Base-by-base conservation (phyloP, 2,329 filamentous ascomycete genomes). In the Colletotrichum viniferum region DNA sequence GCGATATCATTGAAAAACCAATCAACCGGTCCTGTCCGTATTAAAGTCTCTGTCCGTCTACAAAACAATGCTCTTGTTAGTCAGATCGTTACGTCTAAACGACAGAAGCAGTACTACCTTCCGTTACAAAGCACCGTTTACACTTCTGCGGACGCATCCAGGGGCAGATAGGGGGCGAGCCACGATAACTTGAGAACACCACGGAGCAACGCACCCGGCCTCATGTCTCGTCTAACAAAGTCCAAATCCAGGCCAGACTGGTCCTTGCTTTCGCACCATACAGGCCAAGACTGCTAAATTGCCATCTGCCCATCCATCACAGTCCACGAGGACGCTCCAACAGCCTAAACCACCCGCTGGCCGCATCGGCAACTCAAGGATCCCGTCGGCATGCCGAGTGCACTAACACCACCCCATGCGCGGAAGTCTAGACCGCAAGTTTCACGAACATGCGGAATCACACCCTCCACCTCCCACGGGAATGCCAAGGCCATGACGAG, bases 21-120 rank as follows among this genome's bases (percentile, higher is more conserved):
- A 7, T n/a, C 1, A n/a, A 48, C 8, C 10, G 4, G 9, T 4
- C 18, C 18, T 48, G 38, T 7, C 9, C 18, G 9, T 2, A 12
- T 48, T 5, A 6, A 12, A 4, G 9, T 10, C 8, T 10, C 38
- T n/a, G 38, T 4, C 3, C 18, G 9, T 48, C 0, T n/a, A 21
- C 38, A 48, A n/a, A n/a, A 10, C 18, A 14, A 7, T n/a, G 2
- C 9, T n/a, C 18, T 48, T 12, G 18, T 12, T 3, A n/a, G 10
- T 48, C 18, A 48, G 9, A 48, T n/a, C 7, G 7, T 7, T 48
- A 9, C 38, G n/a, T 3, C 38, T 21, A 5, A n/a, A n/a, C n/a
- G 10, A 48, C 38, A 4, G 18, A 12, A n/a, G 18, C 0, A 48
- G 5, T n/a, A 12, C 18, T 21, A 7, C n/a, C 38, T 48, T n/a